Evolutionary conservation across 2,329 filamentous ascomycete genomes (phyloP).

Genomic region (Trichoderma oligosporum): DNA sequence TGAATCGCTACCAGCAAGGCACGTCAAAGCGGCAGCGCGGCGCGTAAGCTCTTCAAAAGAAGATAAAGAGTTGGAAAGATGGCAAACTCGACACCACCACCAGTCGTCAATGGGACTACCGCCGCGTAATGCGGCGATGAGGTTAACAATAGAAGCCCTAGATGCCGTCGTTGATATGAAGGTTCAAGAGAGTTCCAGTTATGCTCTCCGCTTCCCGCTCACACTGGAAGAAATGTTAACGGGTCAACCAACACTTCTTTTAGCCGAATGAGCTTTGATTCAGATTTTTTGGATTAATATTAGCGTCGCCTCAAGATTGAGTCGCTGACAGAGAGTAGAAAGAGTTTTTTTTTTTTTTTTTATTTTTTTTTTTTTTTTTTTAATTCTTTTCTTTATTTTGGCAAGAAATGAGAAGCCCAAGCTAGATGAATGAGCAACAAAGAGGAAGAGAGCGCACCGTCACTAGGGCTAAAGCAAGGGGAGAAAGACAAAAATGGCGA

Average conservation of each 20-base stretch:
- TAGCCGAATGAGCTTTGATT: not conserved
- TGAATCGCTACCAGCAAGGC: not conserved
- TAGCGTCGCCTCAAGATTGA: conserved; percentile 15
- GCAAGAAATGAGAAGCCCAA: conserved; percentile 10
- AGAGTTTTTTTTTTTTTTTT: no score
- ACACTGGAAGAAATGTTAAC: not conserved
- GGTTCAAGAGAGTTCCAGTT: not conserved
- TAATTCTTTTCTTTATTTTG: no score
- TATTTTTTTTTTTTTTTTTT: no score
- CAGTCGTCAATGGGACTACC: conserved; percentile 9
- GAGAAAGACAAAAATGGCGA: conserved; percentile 20
- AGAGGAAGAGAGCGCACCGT: conserved; percentile 15
- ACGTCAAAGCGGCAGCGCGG: conserved; percentile 7
- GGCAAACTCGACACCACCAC: conserved; percentile 1
- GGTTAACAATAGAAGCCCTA: not conserved
- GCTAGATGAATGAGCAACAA: conserved; percentile 13
- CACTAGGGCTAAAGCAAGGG: conserved; percentile 20
- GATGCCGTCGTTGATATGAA: not conserved
- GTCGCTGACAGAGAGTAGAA: conserved; percentile 7
- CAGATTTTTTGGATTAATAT: conserved; percentile 4
- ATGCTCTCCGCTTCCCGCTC: conserved; percentile 4
- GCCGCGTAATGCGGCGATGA: conserved; percentile 15
- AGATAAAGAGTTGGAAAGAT: not conserved
- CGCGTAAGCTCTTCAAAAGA: not conserved
- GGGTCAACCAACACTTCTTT: not conserved